Evolutionary conservation across 139 green algal genomes (phyloP), one percentile per base, ranked within the genome.

Genomic region (Diplosphaera chodatii): DNA sequence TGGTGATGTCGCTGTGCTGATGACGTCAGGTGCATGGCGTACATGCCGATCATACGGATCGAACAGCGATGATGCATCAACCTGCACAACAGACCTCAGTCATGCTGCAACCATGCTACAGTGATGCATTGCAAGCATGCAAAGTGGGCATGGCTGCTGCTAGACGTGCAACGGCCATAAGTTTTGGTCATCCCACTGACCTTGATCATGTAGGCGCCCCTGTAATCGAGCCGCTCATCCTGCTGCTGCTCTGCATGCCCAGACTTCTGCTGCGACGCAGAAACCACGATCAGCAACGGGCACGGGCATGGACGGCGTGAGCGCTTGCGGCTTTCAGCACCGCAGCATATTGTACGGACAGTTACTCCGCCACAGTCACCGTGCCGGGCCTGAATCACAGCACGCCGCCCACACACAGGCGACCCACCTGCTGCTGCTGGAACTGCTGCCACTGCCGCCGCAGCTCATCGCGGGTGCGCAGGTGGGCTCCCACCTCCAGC

Each of bases 191-290:
- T n/a, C n/a, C n/a, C n/a, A n/a, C n/a, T n/a, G n/a, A 75, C 68
- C 31, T 69, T 83, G 64, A 87, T 83, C 10, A 79, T 48, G 63
- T 87, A 87, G 22, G 74, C 31, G 1, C 82, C 82, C 18, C 80
- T 64, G 32, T 84, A 77, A 37, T 67, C 69, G 2, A 84, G 71
- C 4, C 31, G 29, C 10, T 69, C 40, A 0, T 70, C 64, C 33
- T 64, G 30, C 37, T 32, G 55, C 64, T 75, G 64, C 32, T 32
- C 37, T 33, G 34, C 63, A 68, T 74, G 68, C 68, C 30, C 23
- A 40, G 16, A 31, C 27, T 20, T 63, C 22, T 28, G 27, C 28
- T 22, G 4, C 4, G 13, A 21, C 55, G 30, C 32, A n/a, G n/a
- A n/a, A n/a, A n/a, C n/a, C n/a, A n/a, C 1, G n/a, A 40, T 4